Evolutionary conservation across 768 basidiomycete genomes (phyloP), one percentile per base, ranked within the genome.

Genomic region (Crepidotus variabilis): DNA sequence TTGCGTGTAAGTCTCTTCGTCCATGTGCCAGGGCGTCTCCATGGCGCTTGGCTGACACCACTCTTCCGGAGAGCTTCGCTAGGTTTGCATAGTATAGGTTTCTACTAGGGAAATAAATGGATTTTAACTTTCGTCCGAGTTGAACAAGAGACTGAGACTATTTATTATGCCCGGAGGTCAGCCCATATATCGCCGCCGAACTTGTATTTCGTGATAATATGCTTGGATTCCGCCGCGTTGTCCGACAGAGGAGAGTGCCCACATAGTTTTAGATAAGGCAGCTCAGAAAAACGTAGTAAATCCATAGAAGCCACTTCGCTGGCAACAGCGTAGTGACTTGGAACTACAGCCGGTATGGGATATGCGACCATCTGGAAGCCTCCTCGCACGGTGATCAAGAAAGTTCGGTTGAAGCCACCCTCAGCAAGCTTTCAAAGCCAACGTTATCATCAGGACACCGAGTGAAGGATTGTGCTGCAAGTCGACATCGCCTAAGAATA

Each of bases 111-210:
- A 81, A 81, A 57, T 71, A 0, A 36, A 74, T 68, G 18, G 73
- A 75, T 79, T 79, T 80, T 71, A 81, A 78, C 7, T 59, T 52
- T 0, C 75, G 71, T 67, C 82, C 79, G 62, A 84, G 69, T 59
- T 80, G 23, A 65, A 62, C 69, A 65, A 82, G 71, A 52, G 68
- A 81, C 47, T 0, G 77, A 80, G 61, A 65, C 56, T 61, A 79
- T 66, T 5, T 78, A 72, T 56, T 2, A 13, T 58, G 76, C 74
- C 61, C 55, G 65, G 16, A 80, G 67, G 11, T 71, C 61, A 16
- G 61, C 28, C 75, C 73, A 80, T 24, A 79, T 51, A 47, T 82
- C 72, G 67, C 65, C 72, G 54, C 81, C 80, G 62, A 58, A 10
- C 0, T 79, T 56, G 51, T 72, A 75, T 55, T 79, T 74, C 76